Conservation (phyloP, 495 filamentous ascomycete genomes). For the Aspergillus incahuasiensis region DNA sequence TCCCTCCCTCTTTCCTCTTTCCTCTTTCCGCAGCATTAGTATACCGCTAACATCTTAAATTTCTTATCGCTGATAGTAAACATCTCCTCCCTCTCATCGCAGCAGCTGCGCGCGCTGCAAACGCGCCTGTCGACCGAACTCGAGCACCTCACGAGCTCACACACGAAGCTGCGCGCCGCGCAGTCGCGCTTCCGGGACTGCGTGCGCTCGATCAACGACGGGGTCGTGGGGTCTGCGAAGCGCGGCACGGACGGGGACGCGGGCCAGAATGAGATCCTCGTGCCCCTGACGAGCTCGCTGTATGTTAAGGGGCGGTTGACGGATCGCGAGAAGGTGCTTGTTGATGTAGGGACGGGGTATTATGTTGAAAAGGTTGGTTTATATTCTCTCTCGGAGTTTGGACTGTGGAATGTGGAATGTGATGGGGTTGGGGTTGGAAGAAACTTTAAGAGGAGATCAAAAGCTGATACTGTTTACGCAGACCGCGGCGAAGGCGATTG, state of each 20-base stretch:
- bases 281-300: constrained; percentile 87
- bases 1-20: not conserved
- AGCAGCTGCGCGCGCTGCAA: constrained; percentile 66
- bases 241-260: constrained; percentile 34
- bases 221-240: constrained; percentile 41
- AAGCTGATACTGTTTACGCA: constrained; percentile 13
- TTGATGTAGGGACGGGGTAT: constrained; percentile 95
- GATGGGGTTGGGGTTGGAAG: too few relatives aligned
- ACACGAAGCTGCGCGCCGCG: constrained; percentile 79
- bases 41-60: too few relatives aligned
- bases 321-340: constrained; percentile 74
- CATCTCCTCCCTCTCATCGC: constrained; percentile 53
- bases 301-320: constrained; percentile 85
- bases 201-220: constrained; percentile 63
- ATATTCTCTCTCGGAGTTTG: not conserved
- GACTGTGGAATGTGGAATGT: not conserved
- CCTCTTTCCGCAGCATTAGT: too few relatives aligned
- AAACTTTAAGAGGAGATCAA: too few relatives aligned
- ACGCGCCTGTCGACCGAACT: constrained; percentile 94
- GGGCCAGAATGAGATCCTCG: constrained; percentile 65
- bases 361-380: constrained; percentile 90
- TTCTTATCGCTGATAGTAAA: constrained; percentile 46
- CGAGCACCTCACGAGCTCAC: constrained; percentile 85
- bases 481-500: constrained; percentile 67
- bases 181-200: constrained; percentile 92